Percentiles rank a stretch among this genome's conserved stretches.
Conservation (phyloP, 352 stramenopile genomes). For the Globisporangium nunn region DNA sequence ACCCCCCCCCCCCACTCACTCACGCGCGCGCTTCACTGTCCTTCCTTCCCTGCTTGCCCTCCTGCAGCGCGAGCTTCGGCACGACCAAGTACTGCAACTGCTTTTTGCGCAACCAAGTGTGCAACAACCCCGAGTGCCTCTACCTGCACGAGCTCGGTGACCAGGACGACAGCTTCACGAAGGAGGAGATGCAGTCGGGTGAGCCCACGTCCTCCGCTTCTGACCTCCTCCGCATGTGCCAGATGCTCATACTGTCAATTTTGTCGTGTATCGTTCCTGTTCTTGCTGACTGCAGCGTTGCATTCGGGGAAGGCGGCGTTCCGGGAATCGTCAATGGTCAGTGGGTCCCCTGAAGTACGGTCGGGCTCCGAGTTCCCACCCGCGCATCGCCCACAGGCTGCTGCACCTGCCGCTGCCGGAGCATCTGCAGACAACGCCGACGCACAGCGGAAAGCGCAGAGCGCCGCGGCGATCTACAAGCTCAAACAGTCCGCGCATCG, state of each 20-base stretch:
- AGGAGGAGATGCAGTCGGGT: conserved; percentile 91
- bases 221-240: neutral
- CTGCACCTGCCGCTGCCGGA: neutral
- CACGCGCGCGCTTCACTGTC: neutral
- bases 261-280: neutral
- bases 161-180: conserved; percentile 91
- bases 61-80: conserved; percentile 83
- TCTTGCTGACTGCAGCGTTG: conserved; percentile 22
- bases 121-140: conserved; percentile 92
- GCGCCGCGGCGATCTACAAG: conserved; percentile 63
- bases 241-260: neutral
- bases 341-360: conserved; percentile 36
- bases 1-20: too few species aligned
- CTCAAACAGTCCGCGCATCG: conserved; percentile 29
- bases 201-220: neutral
- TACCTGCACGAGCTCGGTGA: conserved; percentile 92
- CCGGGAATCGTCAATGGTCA: conserved; percentile 43
- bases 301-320: conserved; percentile 74
- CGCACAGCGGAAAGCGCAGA: conserved; percentile 64
- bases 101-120: conserved; percentile 87
- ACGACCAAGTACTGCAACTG: conserved; percentile 96
- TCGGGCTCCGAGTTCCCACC: conserved; percentile 49
- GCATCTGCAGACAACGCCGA: conserved; percentile 21
- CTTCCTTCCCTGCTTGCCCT: neutral
- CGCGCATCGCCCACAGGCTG: conserved; percentile 20